Evolutionary conservation across 768 basidiomycete species (phyloP), one percentile per base, ranked within the genome.

Genomic region (Suillus clintonianus): DNA sequence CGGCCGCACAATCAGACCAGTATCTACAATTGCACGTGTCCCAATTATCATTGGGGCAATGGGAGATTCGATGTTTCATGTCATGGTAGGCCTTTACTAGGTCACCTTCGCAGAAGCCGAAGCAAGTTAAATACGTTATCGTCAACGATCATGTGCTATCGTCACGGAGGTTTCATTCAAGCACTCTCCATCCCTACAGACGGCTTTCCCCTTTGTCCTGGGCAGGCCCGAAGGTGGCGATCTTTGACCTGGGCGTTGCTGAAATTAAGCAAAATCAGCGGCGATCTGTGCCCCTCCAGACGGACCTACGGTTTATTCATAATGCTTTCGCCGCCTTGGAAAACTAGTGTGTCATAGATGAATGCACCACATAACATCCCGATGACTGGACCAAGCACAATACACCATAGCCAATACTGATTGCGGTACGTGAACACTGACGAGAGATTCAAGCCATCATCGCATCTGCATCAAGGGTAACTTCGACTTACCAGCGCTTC

Each of bases 381-480:
- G 39, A 84, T 65, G 70, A 90, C 83, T 10, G 88, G 84, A 2
- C 77, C 87, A 43, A 88, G 73, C 19, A 89, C 69, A 3, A 88
- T 85, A 67, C 85, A 85, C 89, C 90, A 91, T 41, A 91, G 64
- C 89, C 89, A 91, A 69, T 90, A 91, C 63, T 91, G 89, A 68
- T 80, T 83, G 66, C 73, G 69, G 61, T 69, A 77, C 39, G 69
- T 60, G 61, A 72, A 71, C 10, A 72, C 68, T 70, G 42, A 27
- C 34, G 24, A 34, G 11, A 27, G 10, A 5, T 27, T 24, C 15
- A 17, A 37, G 32, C 37, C n/a, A 62, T 60, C 32, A 37, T 65
- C 22, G 64, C 22, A 34, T 36, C 7, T 4, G 10, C 34, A 19
- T 43, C 6, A 15, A 36, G 14, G 48, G 10, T 13, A 11, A 54